Conservation (phyloP, 768 basidiomycete species). For the Trametes cingulata region DNA sequence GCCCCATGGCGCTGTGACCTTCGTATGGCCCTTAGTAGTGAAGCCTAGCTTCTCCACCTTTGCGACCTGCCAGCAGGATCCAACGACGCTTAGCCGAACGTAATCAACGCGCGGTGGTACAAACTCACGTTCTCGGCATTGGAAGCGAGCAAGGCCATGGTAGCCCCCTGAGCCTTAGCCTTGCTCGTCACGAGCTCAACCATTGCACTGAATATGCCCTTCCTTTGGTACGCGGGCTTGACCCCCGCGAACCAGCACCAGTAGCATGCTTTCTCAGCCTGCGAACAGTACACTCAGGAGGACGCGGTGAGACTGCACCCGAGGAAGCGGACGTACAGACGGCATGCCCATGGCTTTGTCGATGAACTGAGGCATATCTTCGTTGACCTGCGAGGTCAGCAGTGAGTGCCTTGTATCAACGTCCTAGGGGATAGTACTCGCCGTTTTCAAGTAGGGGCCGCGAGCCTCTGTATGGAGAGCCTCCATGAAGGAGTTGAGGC, state of each 20-base stretch:
- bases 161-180: conserved; percentile 1
- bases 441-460: neutral
- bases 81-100: no score
- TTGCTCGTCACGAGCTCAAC: conserved; percentile 12
- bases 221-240: conserved; percentile 18
- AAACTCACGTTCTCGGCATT: neutral
- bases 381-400: neutral
- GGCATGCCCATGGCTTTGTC: neutral
- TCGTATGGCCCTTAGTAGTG: neutral
- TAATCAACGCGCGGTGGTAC: no score
- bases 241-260: conserved; percentile 23
- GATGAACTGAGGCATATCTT: neutral
- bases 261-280: conserved; percentile 14
- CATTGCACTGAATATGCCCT: conserved; percentile 15
- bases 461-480: neutral
- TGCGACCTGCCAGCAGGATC: neutral
- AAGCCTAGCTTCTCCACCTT: neutral
- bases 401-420: no score
- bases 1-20: conserved; percentile 4
- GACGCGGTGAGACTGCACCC: neutral
- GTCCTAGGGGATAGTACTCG: neutral
- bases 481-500: neutral
- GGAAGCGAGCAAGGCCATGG: neutral
- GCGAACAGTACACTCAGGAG: neutral
- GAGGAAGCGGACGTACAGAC: neutral